Evolutionary conservation across 1,139 yeast genomes (phyloP).

Genomic region (Candida glucosophila): DNA sequence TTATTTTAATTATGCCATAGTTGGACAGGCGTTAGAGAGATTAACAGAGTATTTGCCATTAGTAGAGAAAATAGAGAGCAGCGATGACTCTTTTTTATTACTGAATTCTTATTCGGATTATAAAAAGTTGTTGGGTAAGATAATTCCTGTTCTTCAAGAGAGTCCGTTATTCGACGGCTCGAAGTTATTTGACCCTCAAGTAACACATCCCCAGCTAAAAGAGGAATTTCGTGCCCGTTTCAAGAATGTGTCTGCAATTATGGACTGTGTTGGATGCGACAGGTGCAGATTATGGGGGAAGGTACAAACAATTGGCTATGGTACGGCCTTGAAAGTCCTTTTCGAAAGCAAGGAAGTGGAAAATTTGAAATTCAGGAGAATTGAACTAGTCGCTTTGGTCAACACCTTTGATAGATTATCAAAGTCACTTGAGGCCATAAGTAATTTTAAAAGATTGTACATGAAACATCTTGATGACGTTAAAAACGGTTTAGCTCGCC

Average conservation of each 20-base stretch:
- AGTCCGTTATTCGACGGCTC: conserved; percentile 37
- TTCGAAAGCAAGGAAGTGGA: conserved; percentile 55
- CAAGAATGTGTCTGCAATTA: conserved; percentile 80
- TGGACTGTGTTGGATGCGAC: conserved; percentile 99
- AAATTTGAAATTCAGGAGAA: conserved; percentile 53
- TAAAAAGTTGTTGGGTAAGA: conserved; percentile 21
- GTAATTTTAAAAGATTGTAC: conserved; percentile 57
- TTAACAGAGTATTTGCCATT: conserved; percentile 26
- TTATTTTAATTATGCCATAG: conserved; percentile 86
- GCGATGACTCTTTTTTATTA: conserved; percentile 28
- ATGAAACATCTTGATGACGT: conserved; percentile 34
- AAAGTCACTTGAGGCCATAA: conserved; percentile 70
- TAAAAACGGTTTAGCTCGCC: conserved; percentile 28
- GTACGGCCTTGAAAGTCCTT: conserved; percentile 84
- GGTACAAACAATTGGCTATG: conserved; percentile 93
- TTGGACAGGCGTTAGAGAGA: conserved; percentile 74
- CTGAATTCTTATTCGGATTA: conserved; percentile 38
- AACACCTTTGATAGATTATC: conserved; percentile 91
- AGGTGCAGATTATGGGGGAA: conserved; percentile 98
- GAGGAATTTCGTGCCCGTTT: conserved; percentile 81
- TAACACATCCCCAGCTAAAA: conserved; percentile 54
- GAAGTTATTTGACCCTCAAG: conserved; percentile 48
- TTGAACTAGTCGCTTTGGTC: conserved; percentile 82
- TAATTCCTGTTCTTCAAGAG: conserved; percentile 18
- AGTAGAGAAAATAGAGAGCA: conserved; percentile 17